These are phyloP conservation scores for Globisporangium okanoganense DNA, from an alignment of 352 stramenopile genomes.

Conservation along the genomic window DNA sequence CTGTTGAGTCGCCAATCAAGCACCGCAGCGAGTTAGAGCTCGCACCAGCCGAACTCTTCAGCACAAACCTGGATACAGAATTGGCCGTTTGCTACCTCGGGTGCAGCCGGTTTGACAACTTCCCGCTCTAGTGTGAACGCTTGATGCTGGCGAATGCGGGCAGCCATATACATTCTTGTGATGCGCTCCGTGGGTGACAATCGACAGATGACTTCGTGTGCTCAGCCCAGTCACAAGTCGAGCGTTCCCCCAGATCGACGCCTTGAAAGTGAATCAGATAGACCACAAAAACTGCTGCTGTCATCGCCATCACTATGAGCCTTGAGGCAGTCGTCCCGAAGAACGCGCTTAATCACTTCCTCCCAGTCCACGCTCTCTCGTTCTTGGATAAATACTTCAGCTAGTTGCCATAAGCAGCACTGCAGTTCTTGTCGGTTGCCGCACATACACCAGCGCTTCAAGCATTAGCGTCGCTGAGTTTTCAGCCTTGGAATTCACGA, in stretches of 20 bases:
- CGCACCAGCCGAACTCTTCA: constrained; percentile 28
- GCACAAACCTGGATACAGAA: constrained; percentile 12
- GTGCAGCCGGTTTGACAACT: no score
- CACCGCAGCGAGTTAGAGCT: constrained; percentile 31
- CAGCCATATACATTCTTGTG: background rate
- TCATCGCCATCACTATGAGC: constrained; percentile 15
- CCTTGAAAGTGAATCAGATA: constrained; percentile 38
- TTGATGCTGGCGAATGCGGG: background rate
- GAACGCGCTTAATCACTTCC: constrained; percentile 25
- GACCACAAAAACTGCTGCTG: constrained; percentile 29
- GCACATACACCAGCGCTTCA: no score
- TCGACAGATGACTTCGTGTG: constrained; percentile 25
- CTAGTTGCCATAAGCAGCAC: no score
- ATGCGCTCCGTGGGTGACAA: constrained; percentile 13
- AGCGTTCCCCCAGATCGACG: constrained; percentile 20
- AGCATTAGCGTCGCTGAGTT: no score
- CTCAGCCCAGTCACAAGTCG: constrained; percentile 35
- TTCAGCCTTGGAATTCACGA: no score
- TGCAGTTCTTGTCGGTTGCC: no score
- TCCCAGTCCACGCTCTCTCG: constrained; percentile 22
- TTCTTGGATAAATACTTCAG: no score
- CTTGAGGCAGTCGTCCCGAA: constrained; percentile 46
- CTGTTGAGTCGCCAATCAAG: constrained; percentile 37
- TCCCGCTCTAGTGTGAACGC: background rate
- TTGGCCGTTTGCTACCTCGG: background rate